Evolutionary conservation across 2,329 filamentous ascomycete genomes (phyloP).

Genomic region (Aspergillus persii): DNA sequence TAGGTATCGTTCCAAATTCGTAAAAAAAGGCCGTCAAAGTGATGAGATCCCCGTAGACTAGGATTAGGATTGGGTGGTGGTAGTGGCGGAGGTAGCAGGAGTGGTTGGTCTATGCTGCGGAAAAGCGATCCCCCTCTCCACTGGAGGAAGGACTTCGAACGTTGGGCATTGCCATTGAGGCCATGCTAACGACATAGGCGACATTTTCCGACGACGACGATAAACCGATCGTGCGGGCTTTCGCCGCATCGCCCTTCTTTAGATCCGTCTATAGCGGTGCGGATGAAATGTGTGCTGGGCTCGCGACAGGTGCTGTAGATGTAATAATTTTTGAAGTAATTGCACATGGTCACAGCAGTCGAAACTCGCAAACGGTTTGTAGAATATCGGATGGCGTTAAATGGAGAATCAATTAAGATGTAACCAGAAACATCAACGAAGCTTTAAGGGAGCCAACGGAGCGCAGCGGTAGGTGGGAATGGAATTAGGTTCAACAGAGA

Average conservation of each 20-base stretch:
- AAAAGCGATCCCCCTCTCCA: not conserved
- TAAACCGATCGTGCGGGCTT: slow-evolving; percentile 71
- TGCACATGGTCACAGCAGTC: slow-evolving; percentile 46
- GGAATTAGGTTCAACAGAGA: not conserved
- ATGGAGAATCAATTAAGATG: not conserved
- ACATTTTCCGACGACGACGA: slow-evolving; percentile 65
- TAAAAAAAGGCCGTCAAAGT: not conserved
- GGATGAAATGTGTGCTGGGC: slow-evolving; percentile 68
- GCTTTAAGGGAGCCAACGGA: not conserved
- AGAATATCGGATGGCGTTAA: not conserved
- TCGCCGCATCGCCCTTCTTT: slow-evolving; percentile 58
- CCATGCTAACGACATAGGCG: slow-evolving; percentile 47
- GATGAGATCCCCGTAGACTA: not conserved
- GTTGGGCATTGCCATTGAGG: not conserved
- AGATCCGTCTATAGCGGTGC: slow-evolving; percentile 66
- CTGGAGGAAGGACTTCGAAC: not conserved
- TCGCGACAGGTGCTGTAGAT: slow-evolving; percentile 70
- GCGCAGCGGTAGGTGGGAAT: not conserved
- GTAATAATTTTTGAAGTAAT: slow-evolving; percentile 73
- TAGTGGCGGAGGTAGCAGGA: not conserved
- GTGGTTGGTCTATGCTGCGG: not conserved
- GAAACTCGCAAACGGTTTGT: not conserved
- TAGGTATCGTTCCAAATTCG: slow-evolving; percentile 1
- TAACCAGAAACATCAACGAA: not conserved
- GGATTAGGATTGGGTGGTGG: not conserved